These are phyloP conservation scores for Termitomyces sp. DNA, from an alignment of 1,284 basidiomycete species.

Conservation along the genomic window DNA sequence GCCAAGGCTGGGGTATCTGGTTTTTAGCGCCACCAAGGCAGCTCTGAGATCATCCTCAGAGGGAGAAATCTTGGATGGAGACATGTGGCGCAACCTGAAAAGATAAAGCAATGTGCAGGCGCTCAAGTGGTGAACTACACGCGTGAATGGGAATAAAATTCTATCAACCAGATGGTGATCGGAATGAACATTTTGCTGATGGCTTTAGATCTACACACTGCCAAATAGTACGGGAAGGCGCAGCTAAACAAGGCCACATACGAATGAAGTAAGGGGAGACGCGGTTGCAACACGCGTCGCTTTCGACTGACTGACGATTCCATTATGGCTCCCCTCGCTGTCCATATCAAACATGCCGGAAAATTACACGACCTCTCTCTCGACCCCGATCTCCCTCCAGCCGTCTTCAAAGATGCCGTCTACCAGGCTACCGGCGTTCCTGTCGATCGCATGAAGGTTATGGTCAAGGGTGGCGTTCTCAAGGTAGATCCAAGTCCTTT, in stretches of 20 bases:
- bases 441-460: constrained; percentile 91
- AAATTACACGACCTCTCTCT: constrained; percentile 67
- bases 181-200: constrained; percentile 6
- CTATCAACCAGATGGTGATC: constrained; percentile 9
- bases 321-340: constrained; percentile 58
- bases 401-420: constrained; percentile 79
- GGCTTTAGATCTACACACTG: constrained; percentile 13
- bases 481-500: constrained; percentile 46
- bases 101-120: not conserved
- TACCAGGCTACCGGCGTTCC: constrained; percentile 85
- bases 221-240: constrained; percentile 5
- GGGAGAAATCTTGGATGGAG: constrained; percentile 23
- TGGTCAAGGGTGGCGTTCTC: constrained; percentile 92
- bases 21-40: constrained; percentile 39
- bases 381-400: constrained; percentile 63
- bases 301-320: constrained; percentile 6
- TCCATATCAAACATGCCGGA: constrained; percentile 90
- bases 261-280: not conserved
- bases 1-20: constrained; percentile 59
- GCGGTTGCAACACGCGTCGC: constrained; percentile 24
- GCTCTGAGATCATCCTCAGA: constrained; percentile 35
- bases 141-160: constrained; percentile 12
- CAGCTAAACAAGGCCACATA: constrained; percentile 14
- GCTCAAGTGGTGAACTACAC: not conserved
- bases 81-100: constrained; percentile 10